A percentile compares a stretch with the other conserved stretches of the same genome.
Evolutionary conservation across 768 basidiomycete species (phyloP).

Genomic region (Pseudohyphozyma bogoriensis): DNA sequence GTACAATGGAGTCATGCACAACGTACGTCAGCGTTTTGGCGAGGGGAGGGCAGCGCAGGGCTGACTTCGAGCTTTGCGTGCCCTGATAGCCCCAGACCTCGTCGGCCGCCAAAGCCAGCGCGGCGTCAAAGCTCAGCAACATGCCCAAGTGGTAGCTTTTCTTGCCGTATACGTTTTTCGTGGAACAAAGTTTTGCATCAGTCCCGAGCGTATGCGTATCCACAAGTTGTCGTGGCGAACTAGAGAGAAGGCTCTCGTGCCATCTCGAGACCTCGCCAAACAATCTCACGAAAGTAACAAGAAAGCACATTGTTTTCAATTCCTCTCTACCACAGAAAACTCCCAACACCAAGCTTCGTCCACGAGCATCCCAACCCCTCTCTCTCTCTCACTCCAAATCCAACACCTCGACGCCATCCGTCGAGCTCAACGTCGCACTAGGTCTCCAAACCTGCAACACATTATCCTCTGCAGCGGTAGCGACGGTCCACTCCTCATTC

Average conservation of each 20-base stretch:
- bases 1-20: constrained; percentile 1
- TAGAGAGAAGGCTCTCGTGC: too few species aligned
- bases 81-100: background rate
- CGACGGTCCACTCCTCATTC: constrained; percentile 31
- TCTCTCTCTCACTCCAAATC: constrained; percentile 32
- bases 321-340: too few species aligned
- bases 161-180: too few species aligned
- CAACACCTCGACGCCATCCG: constrained; percentile 78
- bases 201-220: too few species aligned
- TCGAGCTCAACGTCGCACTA: constrained; percentile 75
- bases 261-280: too few species aligned
- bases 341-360: too few species aligned
- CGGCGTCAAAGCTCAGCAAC: background rate
- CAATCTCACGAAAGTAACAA: too few species aligned
- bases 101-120: background rate
- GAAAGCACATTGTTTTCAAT: too few species aligned
- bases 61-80: background rate
- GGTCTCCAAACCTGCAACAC: constrained; percentile 97
- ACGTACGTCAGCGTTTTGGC: background rate
- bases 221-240: too few species aligned
- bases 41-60: background rate
- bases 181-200: too few species aligned
- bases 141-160: background rate
- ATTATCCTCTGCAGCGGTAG: constrained; percentile 77
- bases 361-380: background rate